phyloP scores from a whole-genome alignment of 2,329 filamentous ascomycete species.

The Clonostachys byssicola region DNA sequence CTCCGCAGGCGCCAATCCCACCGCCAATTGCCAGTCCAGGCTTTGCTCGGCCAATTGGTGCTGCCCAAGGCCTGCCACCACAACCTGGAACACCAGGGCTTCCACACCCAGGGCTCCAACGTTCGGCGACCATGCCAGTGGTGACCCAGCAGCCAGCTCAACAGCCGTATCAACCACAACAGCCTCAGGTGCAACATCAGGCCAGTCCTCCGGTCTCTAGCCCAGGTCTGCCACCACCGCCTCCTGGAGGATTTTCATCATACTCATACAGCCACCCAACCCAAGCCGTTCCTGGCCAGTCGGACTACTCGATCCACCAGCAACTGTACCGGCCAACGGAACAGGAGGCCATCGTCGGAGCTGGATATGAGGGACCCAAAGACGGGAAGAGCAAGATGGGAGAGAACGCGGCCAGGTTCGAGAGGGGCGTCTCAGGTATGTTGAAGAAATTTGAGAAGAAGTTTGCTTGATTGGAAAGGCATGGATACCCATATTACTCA shows the following conservation, averaged over 20 bases:
- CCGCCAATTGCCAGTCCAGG: slow-evolving; percentile 37
- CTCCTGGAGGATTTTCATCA: slow-evolving; percentile 51
- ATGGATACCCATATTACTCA: no score
- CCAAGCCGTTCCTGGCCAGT: slow-evolving; percentile 15
- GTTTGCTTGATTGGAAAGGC: slow-evolving; percentile 38
- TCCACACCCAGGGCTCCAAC: slow-evolving; percentile 38
- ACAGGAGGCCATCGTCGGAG: slow-evolving; percentile 43
- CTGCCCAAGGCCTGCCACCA: slow-evolving; percentile 13
- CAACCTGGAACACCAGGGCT: slow-evolving; percentile 4
- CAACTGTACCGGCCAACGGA: slow-evolving; percentile 69
- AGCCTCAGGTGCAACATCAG: slow-evolving; percentile 10
- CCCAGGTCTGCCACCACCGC: slow-evolving; percentile 31
- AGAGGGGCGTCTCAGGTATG: slow-evolving; percentile 68
- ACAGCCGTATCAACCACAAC: slow-evolving; percentile 40
- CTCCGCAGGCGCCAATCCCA: slow-evolving; percentile 39
- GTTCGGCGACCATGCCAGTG: slow-evolving; percentile 45
- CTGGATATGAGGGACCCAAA: slow-evolving; percentile 30
- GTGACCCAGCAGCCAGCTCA: slow-evolving; percentile 32
- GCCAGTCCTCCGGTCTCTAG: slow-evolving; percentile 21
- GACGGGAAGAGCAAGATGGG: slow-evolving; percentile 49
- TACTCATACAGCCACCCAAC: slow-evolving; percentile 36
- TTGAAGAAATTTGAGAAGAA: slow-evolving; percentile 78
- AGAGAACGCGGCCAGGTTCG: slow-evolving; percentile 60
- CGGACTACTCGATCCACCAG: slow-evolving; percentile 59
- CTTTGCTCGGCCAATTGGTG: slow-evolving; percentile 12